Evolutionary conservation across 1,139 yeast genomes (phyloP).

Genomic region (Geotrichum bryndzae): DNA sequence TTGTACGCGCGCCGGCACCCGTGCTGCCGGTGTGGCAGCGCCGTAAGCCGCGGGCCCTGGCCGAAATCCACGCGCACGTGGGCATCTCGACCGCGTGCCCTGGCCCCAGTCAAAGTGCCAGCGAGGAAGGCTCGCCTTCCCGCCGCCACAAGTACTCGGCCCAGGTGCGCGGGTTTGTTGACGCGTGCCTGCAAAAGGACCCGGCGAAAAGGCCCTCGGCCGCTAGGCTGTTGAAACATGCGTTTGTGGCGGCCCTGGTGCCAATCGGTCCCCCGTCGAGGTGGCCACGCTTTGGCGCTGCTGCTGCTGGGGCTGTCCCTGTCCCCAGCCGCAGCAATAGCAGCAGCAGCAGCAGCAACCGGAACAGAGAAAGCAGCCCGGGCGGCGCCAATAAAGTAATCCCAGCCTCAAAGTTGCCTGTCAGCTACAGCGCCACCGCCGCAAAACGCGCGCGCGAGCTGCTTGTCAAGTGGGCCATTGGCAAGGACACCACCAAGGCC

Average conservation of each 20-base stretch:
- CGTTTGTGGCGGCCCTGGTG: background rate
- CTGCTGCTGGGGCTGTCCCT: background rate
- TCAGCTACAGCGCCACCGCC: background rate
- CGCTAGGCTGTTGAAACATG: constrained; percentile 20
- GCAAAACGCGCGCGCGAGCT: background rate
- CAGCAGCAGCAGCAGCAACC: constrained; percentile 4
- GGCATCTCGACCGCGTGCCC: background rate
- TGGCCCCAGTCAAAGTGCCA: background rate
- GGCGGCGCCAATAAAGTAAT: background rate
- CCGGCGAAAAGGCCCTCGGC: constrained; percentile 43
- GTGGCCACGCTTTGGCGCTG: background rate
- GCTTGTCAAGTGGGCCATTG: background rate
- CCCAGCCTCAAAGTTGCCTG: no score
- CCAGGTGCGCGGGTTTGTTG: constrained; percentile 54
- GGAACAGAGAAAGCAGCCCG: background rate
- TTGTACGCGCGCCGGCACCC: constrained; percentile 69
- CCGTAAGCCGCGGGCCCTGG: constrained; percentile 1
- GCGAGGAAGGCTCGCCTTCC: background rate
- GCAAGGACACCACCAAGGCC: background rate
- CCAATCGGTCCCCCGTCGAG: background rate
- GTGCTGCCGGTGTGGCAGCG: constrained; percentile 38
- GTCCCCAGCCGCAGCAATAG: background rate
- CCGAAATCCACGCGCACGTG: constrained; percentile 1
- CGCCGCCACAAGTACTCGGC: constrained; percentile 38
- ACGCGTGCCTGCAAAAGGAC: constrained; percentile 52